Base-by-base conservation (phyloP, 495 filamentous ascomycete species). In the Staphylotrichum longicolle region DNA sequence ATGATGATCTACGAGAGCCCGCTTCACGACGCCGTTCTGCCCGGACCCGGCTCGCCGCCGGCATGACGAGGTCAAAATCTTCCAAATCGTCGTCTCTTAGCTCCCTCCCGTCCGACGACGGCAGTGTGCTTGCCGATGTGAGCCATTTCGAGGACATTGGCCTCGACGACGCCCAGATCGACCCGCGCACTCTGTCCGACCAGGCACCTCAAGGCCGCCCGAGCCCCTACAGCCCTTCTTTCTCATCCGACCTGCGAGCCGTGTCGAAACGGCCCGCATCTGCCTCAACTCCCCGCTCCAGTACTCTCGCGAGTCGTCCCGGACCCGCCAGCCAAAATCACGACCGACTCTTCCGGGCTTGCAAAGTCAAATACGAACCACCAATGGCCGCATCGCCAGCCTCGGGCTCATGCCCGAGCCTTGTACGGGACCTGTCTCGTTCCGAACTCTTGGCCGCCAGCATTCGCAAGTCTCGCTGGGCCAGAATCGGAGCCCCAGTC, bases 141-240 rank as follows among this genome's bases (percentile, higher is more conserved):
- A 82, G 81, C 54, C 86, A 97, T 68, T 97, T 98, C 67, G 94
- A 98, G 72, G 94, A 98, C 54, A 96, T 97, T 65, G 90, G 88
- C 9, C 83, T 98, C 7, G 91, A 96, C 68, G 84, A 91, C 56
- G 68, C 61, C 32, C 66, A 63, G 34, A 44, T 63, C 20, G 71
- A 77, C 42, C 63, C 76, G 40, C 72, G 74, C 34, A 66, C 73
- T 53, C 75, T 76, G 41, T 72, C 75, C 54, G 76, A 80, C 57
- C 70, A 77, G 41, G 41, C 75, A 78, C 61, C 62, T 76, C 45
- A 84, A 84, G 64, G 57, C 67, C 12, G 63, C 70, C 70, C 67
- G 4, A 77, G 77, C 47, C 75, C 73, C 14, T 79, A 78, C 61
- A 73, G 69, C 58, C 60, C 77, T 37, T 70, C 75, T 44, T 73